Conservation (phyloP, 108 stramenopile genomes). For the Pelagomonas calceolata region DNA sequence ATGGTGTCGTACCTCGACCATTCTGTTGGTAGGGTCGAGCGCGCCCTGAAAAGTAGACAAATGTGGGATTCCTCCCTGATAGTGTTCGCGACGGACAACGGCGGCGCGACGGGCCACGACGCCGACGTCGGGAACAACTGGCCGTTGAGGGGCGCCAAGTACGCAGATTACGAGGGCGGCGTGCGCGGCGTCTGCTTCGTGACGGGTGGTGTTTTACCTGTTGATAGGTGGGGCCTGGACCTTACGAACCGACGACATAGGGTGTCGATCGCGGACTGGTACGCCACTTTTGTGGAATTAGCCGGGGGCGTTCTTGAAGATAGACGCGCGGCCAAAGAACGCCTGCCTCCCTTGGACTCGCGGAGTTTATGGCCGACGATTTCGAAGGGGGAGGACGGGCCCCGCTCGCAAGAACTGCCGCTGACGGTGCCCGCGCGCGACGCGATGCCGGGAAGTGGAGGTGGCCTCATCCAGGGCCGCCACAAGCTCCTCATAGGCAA, state of each 20-base stretch:
- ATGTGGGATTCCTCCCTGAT: constrained; percentile 38
- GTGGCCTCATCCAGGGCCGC: too few relatives aligned
- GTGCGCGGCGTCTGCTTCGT: constrained; percentile 8
- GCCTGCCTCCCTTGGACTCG: constrained; percentile 27
- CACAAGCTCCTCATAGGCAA: too few relatives aligned
- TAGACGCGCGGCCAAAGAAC: background rate
- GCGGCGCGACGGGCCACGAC: constrained; percentile 27
- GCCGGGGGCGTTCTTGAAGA: constrained; percentile 23
- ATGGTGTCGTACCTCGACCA: constrained; percentile 43
- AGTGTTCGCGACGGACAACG: constrained; percentile 51
- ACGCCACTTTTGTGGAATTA: constrained; percentile 19
- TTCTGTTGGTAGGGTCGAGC: constrained; percentile 28
- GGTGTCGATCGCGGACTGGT: constrained; percentile 30
- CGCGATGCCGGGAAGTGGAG: too few relatives aligned
- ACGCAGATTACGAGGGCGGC: constrained; percentile 47
- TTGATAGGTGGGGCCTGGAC: background rate
- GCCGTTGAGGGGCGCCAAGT: constrained; percentile 44
- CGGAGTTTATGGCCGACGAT: constrained; percentile 26
- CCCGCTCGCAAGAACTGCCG: constrained; percentile 11
- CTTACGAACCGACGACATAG: background rate
- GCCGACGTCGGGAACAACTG: constrained; percentile 30
- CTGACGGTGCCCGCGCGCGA: too few relatives aligned
- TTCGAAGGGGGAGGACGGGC: background rate
- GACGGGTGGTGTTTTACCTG: background rate
- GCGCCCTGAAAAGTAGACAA: constrained; percentile 18